Conservation (phyloP, 1,284 basidiomycete species). For the Ceratorhiza oryzae-sativae region DNA sequence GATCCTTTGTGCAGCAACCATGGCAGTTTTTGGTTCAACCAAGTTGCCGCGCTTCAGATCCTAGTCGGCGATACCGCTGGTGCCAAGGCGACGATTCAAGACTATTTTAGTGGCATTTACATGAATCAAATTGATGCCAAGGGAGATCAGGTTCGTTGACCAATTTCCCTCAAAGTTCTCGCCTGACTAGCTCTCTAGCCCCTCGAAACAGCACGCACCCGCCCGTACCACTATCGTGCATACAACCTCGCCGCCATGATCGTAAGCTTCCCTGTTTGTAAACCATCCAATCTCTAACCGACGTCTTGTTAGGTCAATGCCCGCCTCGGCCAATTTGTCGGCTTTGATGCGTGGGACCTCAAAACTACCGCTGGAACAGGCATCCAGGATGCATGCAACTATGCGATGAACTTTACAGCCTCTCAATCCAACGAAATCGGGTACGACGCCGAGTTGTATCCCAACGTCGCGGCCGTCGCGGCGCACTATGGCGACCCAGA, state of each 20-base stretch:
- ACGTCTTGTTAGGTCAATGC: constrained; percentile 59
- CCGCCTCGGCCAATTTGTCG: constrained; percentile 59
- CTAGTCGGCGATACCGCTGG: constrained; percentile 56
- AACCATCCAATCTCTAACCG: neutral
- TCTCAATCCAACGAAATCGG: constrained; percentile 50
- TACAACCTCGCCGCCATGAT: constrained; percentile 48
- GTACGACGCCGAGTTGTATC: constrained; percentile 56
- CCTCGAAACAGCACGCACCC: constrained; percentile 49
- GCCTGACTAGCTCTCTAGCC: constrained; percentile 50
- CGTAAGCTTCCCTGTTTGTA: constrained; percentile 41
- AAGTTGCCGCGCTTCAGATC: constrained; percentile 59
- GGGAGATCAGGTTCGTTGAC: constrained; percentile 59
- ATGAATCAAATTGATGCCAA: constrained; percentile 59
- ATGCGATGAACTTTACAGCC: constrained; percentile 58
- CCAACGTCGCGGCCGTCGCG: constrained; percentile 48
- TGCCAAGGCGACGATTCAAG: constrained; percentile 53
- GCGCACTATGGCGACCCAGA: constrained; percentile 38
- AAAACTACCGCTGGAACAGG: constrained; percentile 59
- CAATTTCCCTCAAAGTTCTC: constrained; percentile 46
- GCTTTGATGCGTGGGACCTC: constrained; percentile 58
- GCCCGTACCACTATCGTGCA: constrained; percentile 42
- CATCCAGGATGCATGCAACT: constrained; percentile 66
- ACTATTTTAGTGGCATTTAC: constrained; percentile 59
- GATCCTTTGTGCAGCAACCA: constrained; percentile 43
- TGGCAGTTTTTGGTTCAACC: constrained; percentile 53